phyloP scores from a whole-genome alignment of 768 basidiomycete species.

The Leccinellum luteum region DNA sequence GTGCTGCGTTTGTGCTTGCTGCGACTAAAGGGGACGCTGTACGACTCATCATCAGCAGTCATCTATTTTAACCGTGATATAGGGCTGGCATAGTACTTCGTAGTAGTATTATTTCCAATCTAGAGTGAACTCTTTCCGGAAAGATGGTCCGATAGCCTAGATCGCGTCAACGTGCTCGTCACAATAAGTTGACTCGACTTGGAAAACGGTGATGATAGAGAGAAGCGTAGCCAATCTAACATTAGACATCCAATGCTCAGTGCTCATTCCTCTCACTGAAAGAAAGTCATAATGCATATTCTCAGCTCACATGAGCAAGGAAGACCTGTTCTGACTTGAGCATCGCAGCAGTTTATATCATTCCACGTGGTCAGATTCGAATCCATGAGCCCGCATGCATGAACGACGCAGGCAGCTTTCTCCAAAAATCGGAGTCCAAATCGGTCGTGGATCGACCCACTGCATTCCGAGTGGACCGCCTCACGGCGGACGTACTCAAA shows the following conservation, averaged over 20 bases:
- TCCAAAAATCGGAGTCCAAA: background rate
- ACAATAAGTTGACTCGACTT: constrained; percentile 8
- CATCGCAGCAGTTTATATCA: constrained; percentile 2
- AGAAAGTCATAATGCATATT: constrained; percentile 5
- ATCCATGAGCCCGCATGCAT: constrained; percentile 2
- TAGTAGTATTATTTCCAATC: constrained; percentile 6
- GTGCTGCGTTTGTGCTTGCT: constrained; percentile 5
- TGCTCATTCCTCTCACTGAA: background rate
- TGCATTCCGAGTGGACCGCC: background rate
- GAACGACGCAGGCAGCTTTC: background rate
- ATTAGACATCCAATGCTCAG: background rate
- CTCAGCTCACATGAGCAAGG: constrained; percentile 11
- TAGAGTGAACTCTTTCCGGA: background rate
- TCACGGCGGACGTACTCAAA: background rate
- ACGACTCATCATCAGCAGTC: too few species aligned
- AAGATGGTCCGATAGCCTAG: constrained; percentile 2
- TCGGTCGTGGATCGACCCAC: background rate
- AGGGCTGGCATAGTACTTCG: constrained; percentile 10
- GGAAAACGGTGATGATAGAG: constrained; percentile 1
- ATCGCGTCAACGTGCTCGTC: constrained; percentile 8
- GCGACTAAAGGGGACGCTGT: background rate
- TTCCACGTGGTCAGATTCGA: background rate
- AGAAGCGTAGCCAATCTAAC: constrained; percentile 12
- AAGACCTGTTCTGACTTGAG: background rate
- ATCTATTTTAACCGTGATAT: constrained; percentile 3